Base-by-base conservation (phyloP, 2,329 filamentous ascomycete species). In the Emergomyces pasteurianus region DNA sequence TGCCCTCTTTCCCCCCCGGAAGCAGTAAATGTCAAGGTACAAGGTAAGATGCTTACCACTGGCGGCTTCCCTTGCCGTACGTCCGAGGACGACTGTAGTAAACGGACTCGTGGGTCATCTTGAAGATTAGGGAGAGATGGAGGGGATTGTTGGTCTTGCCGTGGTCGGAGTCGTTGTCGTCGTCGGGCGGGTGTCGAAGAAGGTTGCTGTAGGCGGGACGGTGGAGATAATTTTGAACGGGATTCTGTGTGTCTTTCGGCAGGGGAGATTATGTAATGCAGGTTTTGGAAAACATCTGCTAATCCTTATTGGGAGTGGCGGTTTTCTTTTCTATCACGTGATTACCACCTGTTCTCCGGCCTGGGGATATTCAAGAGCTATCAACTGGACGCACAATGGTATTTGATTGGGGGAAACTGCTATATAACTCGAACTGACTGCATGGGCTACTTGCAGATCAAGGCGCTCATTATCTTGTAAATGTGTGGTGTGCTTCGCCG, bases 71-170 rank as follows among this genome's bases (percentile, higher is more conserved):
- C 87, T 96, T 96, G 84, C 92, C 92, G 86, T 95, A 96, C 79
- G 80, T 90, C 81, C 92, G 89, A 77, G 94, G 94, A 80, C 94
- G 92, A 76, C 91, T 96, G 87, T 95, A 96, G 92, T 92, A 99
- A 82, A 97, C 91, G 77, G 88, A 91, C 84, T 97, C 92, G 91
- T 89, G 87, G 80, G 86, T 86, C 86, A 89, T 89, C 76, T 75
- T 87, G 54, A 38, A 38, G 80, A 79, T 78, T 71, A 68, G 77
- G 75, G 74, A 70, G 67, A 66, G 67, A 68, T 66, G 65, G 68
- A 66, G 65, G 65, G 66, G 66, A 63, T 63, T 64, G 64, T 16
- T 42, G 50, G 50, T n/a, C 31, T 54, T 54, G 50, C 23, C 28
- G 50, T 18, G 50, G 31, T 31, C 36, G 36, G 23, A 31, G 47